A percentile compares a stretch with the other conserved stretches of the same genome.
phyloP scores from a whole-genome alignment of 345 rosid genomes.

The Populus euphratica region DNA sequence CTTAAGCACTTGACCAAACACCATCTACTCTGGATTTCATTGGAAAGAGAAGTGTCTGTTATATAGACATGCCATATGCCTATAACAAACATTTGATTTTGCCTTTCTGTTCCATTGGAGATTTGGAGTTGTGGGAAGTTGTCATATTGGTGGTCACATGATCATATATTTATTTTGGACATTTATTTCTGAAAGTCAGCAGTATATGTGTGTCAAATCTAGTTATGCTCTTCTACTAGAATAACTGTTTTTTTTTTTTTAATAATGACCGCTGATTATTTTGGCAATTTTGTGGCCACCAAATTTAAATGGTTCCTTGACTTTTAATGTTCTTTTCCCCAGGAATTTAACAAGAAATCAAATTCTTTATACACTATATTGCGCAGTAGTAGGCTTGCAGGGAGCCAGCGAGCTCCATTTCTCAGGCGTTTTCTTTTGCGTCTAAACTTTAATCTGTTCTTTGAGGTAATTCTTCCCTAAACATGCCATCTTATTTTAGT shows the following conservation, averaged over 20 bases:
- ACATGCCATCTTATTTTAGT: neutral
- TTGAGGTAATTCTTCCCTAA: constrained; percentile 51
- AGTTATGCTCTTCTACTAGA: neutral
- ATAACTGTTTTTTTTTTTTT: neutral
- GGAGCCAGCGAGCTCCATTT: constrained; percentile 95
- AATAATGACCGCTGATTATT: neutral
- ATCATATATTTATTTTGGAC: too few species aligned
- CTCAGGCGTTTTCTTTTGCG: constrained; percentile 92
- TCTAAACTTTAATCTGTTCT: constrained; percentile 80
- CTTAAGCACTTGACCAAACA: too few species aligned
- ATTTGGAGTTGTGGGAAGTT: too few species aligned
- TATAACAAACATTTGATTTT: too few species aligned
- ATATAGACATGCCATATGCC: too few species aligned
- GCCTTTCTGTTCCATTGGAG: too few species aligned
- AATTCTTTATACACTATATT: constrained; percentile 83
- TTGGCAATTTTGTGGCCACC: neutral
- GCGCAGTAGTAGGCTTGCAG: constrained; percentile 90
- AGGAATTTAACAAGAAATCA: constrained; percentile 97
- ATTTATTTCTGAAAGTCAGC: too few species aligned
- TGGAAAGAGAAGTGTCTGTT: too few species aligned
- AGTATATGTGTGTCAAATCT: too few species aligned
- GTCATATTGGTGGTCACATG: too few species aligned
- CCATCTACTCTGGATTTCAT: too few species aligned
- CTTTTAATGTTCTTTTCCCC: constrained; percentile 13
- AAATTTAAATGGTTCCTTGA: constrained; percentile 2